Evolutionary conservation across 2,329 filamentous ascomycete genomes (phyloP), one percentile per base, ranked within the genome.

Genomic region (Fusarium annulatum): DNA sequence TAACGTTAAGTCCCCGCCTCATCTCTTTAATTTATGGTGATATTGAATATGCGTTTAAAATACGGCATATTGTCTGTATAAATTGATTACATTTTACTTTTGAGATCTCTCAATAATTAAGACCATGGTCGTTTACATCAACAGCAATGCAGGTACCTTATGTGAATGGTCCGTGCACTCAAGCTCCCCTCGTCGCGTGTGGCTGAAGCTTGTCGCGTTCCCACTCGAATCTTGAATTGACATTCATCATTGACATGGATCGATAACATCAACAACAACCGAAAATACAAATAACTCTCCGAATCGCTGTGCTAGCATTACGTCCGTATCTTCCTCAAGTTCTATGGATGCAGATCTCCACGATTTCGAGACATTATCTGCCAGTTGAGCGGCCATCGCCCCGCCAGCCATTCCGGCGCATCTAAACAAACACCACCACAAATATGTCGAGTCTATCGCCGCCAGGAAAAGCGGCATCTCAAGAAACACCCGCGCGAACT

Each of bases 161-260:
- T 16, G 19, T 15, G 19, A 16, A 18, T 65, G 71, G 71, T 28
- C 71, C 67, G 71, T 74, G 71, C 71, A 26, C 33, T 7, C 21
- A 28, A 16, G 21, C 46, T 56, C 39, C 49, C 62, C 59, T 72
- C 55, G 63, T 69, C 71, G 71, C 71, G 71, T 61, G 18, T 53
- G 43, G 55, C 48, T 30, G 26, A 21, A 71, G 58, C 57, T 59
- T 60, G 64, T 73, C 71, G 71, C 71, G 71, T 73, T 60, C 36
- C 69, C 63, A 60, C 62, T 56, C 52, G 33, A 21, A 39, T 55
- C 62, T 59, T 48, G 33, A n/a, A 51, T 55, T 55, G 53, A 28
- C 67, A 61, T 72, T 53, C 56, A 74, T 73, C 71, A 64, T 71
- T 42, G 62, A 66, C 67, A 67, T 74, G 51, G 71, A 68, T 74